Base-by-base conservation (phyloP, 1,139 yeast species). In the Ogataea hybrid region DNA sequence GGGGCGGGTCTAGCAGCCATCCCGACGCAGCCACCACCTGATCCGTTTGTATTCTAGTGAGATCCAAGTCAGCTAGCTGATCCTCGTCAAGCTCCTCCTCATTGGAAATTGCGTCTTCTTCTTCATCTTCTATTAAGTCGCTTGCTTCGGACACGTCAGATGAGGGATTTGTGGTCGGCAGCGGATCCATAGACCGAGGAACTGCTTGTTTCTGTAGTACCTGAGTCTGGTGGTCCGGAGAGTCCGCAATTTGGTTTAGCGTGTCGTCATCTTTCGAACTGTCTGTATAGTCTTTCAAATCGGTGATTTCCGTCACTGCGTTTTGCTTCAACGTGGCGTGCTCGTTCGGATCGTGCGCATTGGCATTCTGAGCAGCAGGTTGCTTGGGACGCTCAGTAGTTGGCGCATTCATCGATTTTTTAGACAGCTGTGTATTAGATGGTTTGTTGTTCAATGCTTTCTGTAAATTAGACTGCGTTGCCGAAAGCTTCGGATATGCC, bases 31-130 rank as follows among this genome's bases (percentile, higher is more conserved):
- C 71, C 60, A 75, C 66, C 60, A 64, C 74, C 61, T 84, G 94
- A 32, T 84, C 90, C 23, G 81, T 82, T 63, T 83, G 89, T 41
- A 84, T 67, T 54, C 71, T 73, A 4, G 81, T 70, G 54, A 83
- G 63, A 59, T 82, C 88, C 28, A 80, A 50, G 34, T 62, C 61
- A 15, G 64, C 58, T 37, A 47, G 48, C 28, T 51, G 54, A n/a
- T 50, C 63, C 23, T 65, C 71, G 17, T 61, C 65, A 25, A 59
- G 60, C 33, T 56, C 63, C 12, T 55, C 58, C 16, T 50, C 56
- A 8, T 52, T 52, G 15, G 40, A 47, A n/a, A 47, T 43, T 6
- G 44, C 43, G 2, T 50, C 50, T 14, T 50, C 54, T 14, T 51
- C 52, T 12, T 44, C 48, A 22, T 50, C 50, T 14, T 41, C 48